Evolutionary conservation across 257 asterid genomes (phyloP).

Genomic region (Paulownia fortunei): DNA sequence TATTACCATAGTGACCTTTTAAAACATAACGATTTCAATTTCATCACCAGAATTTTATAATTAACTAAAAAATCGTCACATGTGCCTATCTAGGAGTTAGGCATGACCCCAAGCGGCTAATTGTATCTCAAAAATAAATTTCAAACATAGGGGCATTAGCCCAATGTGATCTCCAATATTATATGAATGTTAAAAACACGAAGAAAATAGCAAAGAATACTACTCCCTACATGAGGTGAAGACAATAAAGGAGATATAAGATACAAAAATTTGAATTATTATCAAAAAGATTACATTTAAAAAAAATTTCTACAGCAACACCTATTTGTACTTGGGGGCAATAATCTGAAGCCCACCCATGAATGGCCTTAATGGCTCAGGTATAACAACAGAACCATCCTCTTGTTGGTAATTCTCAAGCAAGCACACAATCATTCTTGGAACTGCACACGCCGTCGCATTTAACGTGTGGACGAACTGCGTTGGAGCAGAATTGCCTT

Average conservation of each 20-base stretch:
- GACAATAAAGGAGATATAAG: not conserved
- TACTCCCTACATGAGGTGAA: too few species aligned
- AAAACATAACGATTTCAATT: too few species aligned
- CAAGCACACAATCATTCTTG: conserved; percentile 93
- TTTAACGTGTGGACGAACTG: conserved; percentile 92
- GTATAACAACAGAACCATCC: conserved; percentile 83
- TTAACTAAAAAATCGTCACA: too few species aligned
- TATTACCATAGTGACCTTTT: too few species aligned
- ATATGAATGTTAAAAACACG: too few species aligned
- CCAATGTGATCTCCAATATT: too few species aligned
- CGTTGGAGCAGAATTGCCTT: conserved; percentile 52
- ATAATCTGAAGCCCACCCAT: conserved; percentile 78
- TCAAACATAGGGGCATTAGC: too few species aligned
- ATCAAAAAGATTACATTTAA: not conserved
- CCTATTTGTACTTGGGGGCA: conserved; percentile 39
- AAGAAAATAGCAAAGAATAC: too few species aligned
- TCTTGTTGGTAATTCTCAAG: conserved; percentile 97
- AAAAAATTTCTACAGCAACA: not conserved
- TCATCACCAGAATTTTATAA: too few species aligned
- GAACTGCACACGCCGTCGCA: conserved; percentile 98
- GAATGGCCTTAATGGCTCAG: conserved; percentile 84
- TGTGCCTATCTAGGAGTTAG: not conserved
- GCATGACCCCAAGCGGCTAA: not conserved
- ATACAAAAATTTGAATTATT: not conserved
- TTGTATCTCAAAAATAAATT: not conserved